Evolutionary conservation across 805 yeast species (phyloP).

Genomic region (Kluyveromyces siamensis): DNA sequence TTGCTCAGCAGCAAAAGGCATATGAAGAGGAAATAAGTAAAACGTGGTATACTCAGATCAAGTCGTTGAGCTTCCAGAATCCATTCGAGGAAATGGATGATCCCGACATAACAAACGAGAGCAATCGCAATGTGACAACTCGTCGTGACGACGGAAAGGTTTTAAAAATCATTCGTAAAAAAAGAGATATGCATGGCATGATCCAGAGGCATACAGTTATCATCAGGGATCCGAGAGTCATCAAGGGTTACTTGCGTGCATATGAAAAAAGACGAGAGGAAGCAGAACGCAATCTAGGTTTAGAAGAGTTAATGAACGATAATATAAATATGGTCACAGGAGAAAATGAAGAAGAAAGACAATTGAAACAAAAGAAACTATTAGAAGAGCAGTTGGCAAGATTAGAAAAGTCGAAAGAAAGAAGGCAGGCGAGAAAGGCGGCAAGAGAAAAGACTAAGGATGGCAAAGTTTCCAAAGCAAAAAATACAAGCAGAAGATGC

Average conservation of each 20-base stretch:
- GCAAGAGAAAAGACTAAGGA: conserved; percentile 32
- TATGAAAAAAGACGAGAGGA: conserved; percentile 55
- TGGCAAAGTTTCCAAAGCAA: conserved; percentile 18
- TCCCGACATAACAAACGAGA: conserved; percentile 30
- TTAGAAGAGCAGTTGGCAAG: conserved; percentile 79
- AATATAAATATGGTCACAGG: conserved; percentile 39
- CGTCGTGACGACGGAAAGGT: conserved; percentile 31
- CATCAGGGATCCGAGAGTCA: conserved; percentile 77
- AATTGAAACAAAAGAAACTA: conserved; percentile 64
- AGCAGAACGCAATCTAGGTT: conserved; percentile 59
- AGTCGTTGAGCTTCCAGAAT: conserved; percentile 39
- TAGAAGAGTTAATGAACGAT: conserved; percentile 30
- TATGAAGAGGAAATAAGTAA: conserved; percentile 84
- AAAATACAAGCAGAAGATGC: conserved; percentile 62
- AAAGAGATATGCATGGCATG: conserved; percentile 76
- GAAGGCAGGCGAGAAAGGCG: conserved; percentile 49
- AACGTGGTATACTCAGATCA: conserved; percentile 83
- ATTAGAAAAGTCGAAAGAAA: conserved; percentile 66
- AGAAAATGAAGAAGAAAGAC: conserved; percentile 77
- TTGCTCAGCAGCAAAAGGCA: conserved; percentile 78
- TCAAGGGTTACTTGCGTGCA: conserved; percentile 71
- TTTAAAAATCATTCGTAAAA: conserved; percentile 65
- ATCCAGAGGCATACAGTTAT: conserved; percentile 73
- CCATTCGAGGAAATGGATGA: conserved; percentile 30
- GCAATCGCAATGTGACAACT: conserved; percentile 22